Evolutionary conservation across 2,329 filamentous ascomycete genomes (phyloP).

Genomic region (Emmonsiellopsis sp.): DNA sequence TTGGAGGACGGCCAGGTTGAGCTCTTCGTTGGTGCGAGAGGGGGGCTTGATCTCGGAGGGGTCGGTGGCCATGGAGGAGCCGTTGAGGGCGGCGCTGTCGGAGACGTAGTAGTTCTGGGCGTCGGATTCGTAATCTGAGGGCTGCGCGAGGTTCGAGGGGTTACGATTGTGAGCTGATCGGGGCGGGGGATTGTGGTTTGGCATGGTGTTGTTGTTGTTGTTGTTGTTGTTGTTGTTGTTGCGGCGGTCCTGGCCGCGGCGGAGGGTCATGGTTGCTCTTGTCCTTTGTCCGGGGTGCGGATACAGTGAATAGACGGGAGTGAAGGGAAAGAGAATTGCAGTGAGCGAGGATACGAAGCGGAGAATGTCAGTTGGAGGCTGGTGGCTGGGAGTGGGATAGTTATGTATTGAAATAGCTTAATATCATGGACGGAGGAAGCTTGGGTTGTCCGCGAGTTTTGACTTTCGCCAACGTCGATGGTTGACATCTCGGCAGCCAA

Average conservation of each 20-base stretch:
- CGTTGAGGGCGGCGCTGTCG: slow-evolving; percentile 14
- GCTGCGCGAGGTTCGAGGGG: slow-evolving; percentile 12
- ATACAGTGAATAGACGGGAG: neutral
- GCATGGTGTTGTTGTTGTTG: slow-evolving; percentile 12
- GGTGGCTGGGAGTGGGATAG: too few species aligned
- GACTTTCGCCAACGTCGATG: too few species aligned
- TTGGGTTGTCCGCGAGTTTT: too few species aligned
- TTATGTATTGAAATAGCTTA: too few species aligned
- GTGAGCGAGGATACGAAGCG: neutral
- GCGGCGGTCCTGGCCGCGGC: slow-evolving; percentile 20
- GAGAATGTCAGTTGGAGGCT: too few species aligned
- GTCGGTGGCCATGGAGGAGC: neutral
- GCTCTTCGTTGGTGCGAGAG: slow-evolving; percentile 64
- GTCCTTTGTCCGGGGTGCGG: neutral
- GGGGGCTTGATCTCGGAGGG: slow-evolving; percentile 16
- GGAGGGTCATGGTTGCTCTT: slow-evolving; percentile 19
- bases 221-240: slow-evolving; percentile 14
- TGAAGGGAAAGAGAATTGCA: neutral
- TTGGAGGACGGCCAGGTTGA: slow-evolving; percentile 76
- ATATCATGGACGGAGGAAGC: too few species aligned
- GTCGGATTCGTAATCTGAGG: slow-evolving; percentile 58
- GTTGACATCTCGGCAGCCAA: too few species aligned
- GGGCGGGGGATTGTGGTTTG: slow-evolving; percentile 8
- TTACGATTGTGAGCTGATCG: slow-evolving; percentile 4
- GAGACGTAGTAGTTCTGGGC: slow-evolving; percentile 39